Evolutionary conservation across 2,329 filamentous ascomycete genomes (phyloP).

Genomic region (Pseudogymnoascus sp.): DNA sequence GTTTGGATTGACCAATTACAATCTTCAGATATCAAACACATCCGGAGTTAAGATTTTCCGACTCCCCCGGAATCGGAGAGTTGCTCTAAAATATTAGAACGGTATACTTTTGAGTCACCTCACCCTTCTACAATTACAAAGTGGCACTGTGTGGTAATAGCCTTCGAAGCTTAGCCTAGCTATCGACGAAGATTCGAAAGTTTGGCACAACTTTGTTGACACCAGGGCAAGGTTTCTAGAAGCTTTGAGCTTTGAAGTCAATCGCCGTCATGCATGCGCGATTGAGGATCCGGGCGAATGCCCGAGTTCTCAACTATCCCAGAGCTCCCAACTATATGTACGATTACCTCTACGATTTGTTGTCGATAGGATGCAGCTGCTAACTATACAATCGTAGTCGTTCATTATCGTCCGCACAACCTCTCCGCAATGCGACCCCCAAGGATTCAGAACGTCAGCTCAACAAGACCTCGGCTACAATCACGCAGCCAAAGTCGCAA

Average conservation of each 20-base stretch:
- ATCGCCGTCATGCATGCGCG: constrained; percentile 16
- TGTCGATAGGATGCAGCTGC: constrained; percentile 14
- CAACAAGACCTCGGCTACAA: constrained; percentile 74
- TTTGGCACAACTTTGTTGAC: background rate
- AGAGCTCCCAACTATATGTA: constrained; percentile 27
- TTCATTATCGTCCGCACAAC: constrained; percentile 25
- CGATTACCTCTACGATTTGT: constrained; percentile 16
- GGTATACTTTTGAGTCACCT: background rate
- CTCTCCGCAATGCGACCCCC: constrained; percentile 21
- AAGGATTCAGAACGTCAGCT: constrained; percentile 37
- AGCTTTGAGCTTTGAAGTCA: background rate
- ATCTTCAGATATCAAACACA: background rate
- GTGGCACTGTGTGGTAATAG: background rate
- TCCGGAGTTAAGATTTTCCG: background rate
- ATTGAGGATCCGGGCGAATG: constrained; percentile 25
- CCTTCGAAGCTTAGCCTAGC: background rate
- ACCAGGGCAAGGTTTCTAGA: background rate
- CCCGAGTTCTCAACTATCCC: constrained; percentile 23
- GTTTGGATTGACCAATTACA: background rate
- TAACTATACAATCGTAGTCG: constrained; percentile 20
- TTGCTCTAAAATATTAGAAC: constrained; percentile 7
- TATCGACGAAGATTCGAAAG: background rate
- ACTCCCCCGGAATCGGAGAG: background rate
- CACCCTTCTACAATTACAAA: background rate
- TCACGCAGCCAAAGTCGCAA: constrained; percentile 97